These are phyloP conservation scores for Odonthalia washingtoniensis DNA, from an alignment of 31 red algal genomes.

Conservation along the genomic window DNA sequence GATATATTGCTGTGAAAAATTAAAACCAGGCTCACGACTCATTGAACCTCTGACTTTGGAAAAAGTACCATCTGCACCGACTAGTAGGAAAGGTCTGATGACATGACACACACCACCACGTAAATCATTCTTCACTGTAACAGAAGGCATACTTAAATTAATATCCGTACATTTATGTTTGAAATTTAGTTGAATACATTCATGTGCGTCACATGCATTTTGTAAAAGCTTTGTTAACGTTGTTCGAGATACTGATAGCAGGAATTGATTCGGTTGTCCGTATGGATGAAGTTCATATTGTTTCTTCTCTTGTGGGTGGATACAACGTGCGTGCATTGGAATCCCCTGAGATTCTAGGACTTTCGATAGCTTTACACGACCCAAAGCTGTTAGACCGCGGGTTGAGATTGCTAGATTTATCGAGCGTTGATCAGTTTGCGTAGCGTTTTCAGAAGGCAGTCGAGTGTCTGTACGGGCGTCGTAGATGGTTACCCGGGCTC, in stretches of 20 bases:
- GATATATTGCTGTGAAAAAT: conserved; percentile 89
- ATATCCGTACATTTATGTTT: no score
- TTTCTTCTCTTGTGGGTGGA: conserved; percentile 64
- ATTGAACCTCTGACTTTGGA: conserved; percentile 88
- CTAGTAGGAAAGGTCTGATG: conserved; percentile 62
- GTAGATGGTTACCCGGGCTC: conserved; percentile 49
- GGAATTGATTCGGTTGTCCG: conserved; percentile 81
- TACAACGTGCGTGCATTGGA: conserved; percentile 92
- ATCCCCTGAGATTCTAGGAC: conserved; percentile 44
- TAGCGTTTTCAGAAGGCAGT: background rate
- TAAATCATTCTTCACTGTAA: conserved; percentile 52
- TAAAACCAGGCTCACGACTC: conserved; percentile 60
- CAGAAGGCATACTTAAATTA: conserved; percentile 60
- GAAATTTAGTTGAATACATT: conserved; percentile 26
- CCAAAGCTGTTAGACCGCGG: conserved; percentile 88
- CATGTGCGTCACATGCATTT: conserved; percentile 59
- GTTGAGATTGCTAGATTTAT: conserved; percentile 99
- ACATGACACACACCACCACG: background rate
- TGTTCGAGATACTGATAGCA: conserved; percentile 82
- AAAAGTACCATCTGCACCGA: conserved; percentile 95
- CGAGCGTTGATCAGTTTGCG: conserved; percentile 58
- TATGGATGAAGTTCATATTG: conserved; percentile 72
- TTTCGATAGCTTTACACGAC: conserved; percentile 59
- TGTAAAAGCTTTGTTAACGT: conserved; percentile 72
- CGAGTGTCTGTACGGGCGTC: conserved; percentile 77